A percentile compares a stretch with the other conserved stretches of the same genome.
These are phyloP conservation scores for Lumnitzera littorea DNA, from an alignment of 345 rosid genomes.

Conservation along the genomic window DNA sequence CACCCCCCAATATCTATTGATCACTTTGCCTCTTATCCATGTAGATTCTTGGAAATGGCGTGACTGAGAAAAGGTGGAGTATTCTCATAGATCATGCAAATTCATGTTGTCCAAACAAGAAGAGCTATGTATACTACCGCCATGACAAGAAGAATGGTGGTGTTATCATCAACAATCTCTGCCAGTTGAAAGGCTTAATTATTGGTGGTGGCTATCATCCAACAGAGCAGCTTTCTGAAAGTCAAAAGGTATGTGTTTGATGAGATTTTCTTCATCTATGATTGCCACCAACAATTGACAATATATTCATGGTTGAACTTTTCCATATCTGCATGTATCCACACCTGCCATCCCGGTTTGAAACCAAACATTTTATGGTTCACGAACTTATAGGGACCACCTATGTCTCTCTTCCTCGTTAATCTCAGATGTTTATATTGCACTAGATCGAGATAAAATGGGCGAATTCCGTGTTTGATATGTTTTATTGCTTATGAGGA, in stretches of 20 bases:
- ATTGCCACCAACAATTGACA: no score
- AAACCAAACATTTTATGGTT: no score
- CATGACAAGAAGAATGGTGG: neutral
- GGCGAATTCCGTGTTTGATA: no score
- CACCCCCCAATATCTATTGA: no score
- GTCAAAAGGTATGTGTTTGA: neutral
- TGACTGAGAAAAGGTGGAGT: neutral
- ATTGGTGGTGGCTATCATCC: neutral
- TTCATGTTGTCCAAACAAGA: neutral
- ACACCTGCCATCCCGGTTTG: no score
- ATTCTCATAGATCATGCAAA: neutral
- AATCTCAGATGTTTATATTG: no score
- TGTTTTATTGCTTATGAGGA: no score
- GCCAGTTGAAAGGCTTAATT: conserved; percentile 1
- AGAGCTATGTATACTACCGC: neutral
- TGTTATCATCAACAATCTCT: neutral
- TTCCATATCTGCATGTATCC: no score
- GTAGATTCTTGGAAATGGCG: conserved; percentile 3
- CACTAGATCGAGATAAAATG: no score
- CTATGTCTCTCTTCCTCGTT: no score
- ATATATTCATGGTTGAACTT: no score
- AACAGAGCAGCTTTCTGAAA: neutral
- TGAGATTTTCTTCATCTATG: neutral
- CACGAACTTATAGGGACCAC: no score
- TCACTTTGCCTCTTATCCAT: neutral